These are phyloP conservation scores for Aphanomyces stellatus DNA, from an alignment of 352 stramenopile species.

Conservation along the genomic window DNA sequence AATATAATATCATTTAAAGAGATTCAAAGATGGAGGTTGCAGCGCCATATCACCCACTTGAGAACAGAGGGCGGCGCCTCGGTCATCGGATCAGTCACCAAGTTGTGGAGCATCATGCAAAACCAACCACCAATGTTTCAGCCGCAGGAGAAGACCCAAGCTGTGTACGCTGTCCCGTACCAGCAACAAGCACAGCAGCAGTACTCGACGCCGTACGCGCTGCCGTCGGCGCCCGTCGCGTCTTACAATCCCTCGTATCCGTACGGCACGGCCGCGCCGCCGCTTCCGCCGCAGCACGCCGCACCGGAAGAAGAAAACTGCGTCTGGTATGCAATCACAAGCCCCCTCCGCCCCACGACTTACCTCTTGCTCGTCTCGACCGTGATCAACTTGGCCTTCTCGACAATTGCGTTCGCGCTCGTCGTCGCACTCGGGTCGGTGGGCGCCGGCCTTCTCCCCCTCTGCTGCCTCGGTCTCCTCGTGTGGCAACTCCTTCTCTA, in stretches of 20 bases:
- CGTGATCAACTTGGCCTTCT: conserved; percentile 46
- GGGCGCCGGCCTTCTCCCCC: conserved; percentile 33
- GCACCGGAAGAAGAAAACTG: background rate
- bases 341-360: background rate
- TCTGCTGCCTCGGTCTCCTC: conserved; percentile 61
- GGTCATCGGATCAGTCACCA: no score
- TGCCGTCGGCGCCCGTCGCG: no score
- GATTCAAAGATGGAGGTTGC: no score
- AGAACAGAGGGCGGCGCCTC: no score
- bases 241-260: background rate
- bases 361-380: conserved; percentile 29
- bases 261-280: background rate
- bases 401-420: conserved; percentile 37
- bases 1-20: no score
- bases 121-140: no score
- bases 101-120: no score
- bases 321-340: background rate
- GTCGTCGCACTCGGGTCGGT: conserved; percentile 35
- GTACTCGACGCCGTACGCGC: no score
- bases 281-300: background rate
- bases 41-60: no score
- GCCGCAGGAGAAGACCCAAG: no score
- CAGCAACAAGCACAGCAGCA: no score
- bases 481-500: conserved; percentile 42
- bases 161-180: no score